Conservation (phyloP, 2,329 filamentous ascomycete species). For the Verticillium dahliae region DNA sequence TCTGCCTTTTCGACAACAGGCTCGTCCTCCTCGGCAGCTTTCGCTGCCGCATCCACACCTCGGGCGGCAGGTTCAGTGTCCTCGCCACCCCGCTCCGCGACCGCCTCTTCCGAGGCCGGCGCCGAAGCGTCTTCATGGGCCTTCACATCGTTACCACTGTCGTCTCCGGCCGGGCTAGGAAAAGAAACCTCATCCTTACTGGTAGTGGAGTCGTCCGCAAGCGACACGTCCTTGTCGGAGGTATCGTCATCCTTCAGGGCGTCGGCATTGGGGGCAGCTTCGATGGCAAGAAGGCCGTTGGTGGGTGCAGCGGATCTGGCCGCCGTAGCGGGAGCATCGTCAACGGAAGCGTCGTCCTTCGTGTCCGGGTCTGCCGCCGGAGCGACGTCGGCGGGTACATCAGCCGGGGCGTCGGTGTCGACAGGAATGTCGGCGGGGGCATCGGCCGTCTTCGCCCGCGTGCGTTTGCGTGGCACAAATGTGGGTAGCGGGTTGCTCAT, state of each 20-base stretch:
- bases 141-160: conserved; percentile 1
- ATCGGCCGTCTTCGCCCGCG: not conserved
- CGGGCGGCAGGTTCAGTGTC: not conserved
- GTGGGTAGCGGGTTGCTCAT: conserved; percentile 24
- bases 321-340: not conserved
- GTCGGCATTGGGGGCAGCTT: not conserved
- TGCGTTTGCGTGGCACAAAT: conserved; percentile 14
- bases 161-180: not conserved
- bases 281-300: not conserved
- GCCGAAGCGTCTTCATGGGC: conserved; percentile 1
- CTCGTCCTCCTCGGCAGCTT: not conserved
- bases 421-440: not conserved
- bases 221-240: not conserved
- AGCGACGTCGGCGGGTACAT: not conserved
- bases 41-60: not conserved
- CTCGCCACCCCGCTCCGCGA: not conserved
- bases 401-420: not conserved
- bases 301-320: not conserved
- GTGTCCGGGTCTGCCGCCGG: not conserved
- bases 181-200: conserved; percentile 2
- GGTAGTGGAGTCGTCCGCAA: not conserved
- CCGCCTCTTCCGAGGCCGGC: conserved; percentile 1
- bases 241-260: not conserved
- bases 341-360: not conserved
- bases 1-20: not conserved